Base-by-base conservation (phyloP, 2,329 filamentous ascomycete genomes). In the Sphaerostilbella broomeana region DNA sequence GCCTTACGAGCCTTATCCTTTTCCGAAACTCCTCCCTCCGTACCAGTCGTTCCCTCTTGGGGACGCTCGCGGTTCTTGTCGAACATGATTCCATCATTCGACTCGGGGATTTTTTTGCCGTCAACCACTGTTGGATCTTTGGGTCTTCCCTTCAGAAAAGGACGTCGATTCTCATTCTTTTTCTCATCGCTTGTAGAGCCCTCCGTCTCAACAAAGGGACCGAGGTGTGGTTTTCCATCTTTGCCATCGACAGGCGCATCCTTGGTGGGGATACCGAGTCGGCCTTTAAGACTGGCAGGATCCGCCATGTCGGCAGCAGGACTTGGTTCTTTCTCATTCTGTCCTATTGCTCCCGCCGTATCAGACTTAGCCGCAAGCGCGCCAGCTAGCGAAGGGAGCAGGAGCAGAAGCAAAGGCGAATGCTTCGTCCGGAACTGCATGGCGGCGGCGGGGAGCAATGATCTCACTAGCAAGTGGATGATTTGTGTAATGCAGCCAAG, bases 161-260 rank as follows among this genome's bases (percentile, higher is more conserved):
- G 65, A 12, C 69, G 54, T 18, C 64, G 58, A 38, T 24, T 19
- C 24, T 61, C 57, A 33, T 63, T 53, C 10, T 61, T 54, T 30
- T 59, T 55, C 32, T 62, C 54, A 19, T 55, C 35, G 7, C 31
- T 51, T 4, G 56, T 47, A 18, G 47, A 47, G 34, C 61, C 62
- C 30, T 65, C 61, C 12, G 70, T 74, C 46, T 81, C 78, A 42
- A 89, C 79, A 55, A 78, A 81, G 5, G 92, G 92, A 2, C 92
- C 92, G 15, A 82, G 78, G 58, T 95, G 90, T 32, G 92, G 92
- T 65, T 89, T 92, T 33, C 92, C 92, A 65, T 97, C 92, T 53
- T 84, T 83, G 31, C 89, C 89, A 59, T 97, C 92, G 15, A 95
- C 82, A 0, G 90, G 90, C 40, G 85, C 86, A 67, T 92, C 82